Evolutionary conservation across 1,284 basidiomycete species (phyloP), one percentile per base, ranked within the genome.

Genomic region (Austroboletus novae-zelandiae): DNA sequence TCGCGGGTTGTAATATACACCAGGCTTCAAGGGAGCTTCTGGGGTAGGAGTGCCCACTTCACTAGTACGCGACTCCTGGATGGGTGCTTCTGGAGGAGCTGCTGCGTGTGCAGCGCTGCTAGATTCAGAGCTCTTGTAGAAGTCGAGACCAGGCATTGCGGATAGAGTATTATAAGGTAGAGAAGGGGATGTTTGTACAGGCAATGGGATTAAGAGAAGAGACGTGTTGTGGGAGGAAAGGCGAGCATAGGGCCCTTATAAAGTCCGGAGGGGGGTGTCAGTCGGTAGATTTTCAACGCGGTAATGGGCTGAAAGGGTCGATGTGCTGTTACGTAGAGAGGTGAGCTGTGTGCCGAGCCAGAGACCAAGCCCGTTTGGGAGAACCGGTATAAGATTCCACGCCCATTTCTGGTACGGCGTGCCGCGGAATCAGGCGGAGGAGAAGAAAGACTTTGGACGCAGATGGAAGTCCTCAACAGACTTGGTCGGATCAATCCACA

Each of bases 101-200:
- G 37, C 39, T 10, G 25, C 18, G 1, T 36, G 43, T 20, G 56
- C 11, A 40, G 42, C 6, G 11, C 49, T 41, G 3, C 49, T 43
- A 8, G 66, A 41, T 49, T 66, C 61, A 47, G 58, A 55, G 50
- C 60, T 60, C 40, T 64, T 71, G 65, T 69, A 70, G 49, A 69
- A 70, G 45, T 75, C 74, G 49, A 75, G 70, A 35, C 74, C 74
- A 52, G 74, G 74, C 74, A 75, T 76, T 49, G 57, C 62, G 20
- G 46, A 35, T 36, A 53, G 17, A n/a, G 29, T 49, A 31, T 27
- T 27, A 7, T 56, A 53, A 39, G 17, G 52, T 50, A 39, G 36
- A 17, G 27, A 17, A 15, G 34, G 30, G 5, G 44, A 1, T 49
- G 59, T 43, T 13, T 34, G 52, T 65, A 66, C 64, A 55, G 53